Evolutionary conservation across 345 rosid genomes (phyloP).

Genomic region (Linum tenue): DNA sequence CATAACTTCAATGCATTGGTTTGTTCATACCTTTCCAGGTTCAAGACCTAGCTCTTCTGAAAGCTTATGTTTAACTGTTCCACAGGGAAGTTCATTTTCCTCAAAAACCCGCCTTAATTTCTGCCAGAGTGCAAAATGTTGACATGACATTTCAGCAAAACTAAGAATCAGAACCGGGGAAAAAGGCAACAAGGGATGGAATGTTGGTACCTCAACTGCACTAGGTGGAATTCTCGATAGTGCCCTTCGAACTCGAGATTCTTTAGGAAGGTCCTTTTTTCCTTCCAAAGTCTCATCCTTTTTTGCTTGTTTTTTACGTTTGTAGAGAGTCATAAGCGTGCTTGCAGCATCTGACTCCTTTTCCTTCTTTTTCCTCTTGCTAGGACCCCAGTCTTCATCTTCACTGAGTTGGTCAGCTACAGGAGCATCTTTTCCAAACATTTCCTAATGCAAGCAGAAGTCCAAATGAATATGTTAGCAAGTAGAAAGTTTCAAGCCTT

Average conservation of each 20-base stretch:
- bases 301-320: conserved; percentile 39
- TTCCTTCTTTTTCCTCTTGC: conserved; percentile 56
- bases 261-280: conserved; percentile 28
- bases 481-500: too few relatives aligned
- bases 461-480: neutral
- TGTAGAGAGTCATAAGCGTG: conserved; percentile 55
- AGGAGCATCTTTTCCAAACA: conserved; percentile 90
- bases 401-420: conserved; percentile 68
- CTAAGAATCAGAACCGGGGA: neutral
- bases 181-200: conserved; percentile 9
- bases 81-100: conserved; percentile 90
- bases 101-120: conserved; percentile 84
- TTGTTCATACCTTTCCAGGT: conserved; percentile 57
- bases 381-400: conserved; percentile 99
- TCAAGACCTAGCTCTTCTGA: conserved; percentile 76
- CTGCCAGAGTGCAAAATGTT: conserved; percentile 35
- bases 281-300: conserved; percentile 27
- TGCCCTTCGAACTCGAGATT: conserved; percentile 41
- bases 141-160: neutral
- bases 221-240: conserved; percentile 55
- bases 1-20: neutral
- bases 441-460: conserved; percentile 47
- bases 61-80: conserved; percentile 59
- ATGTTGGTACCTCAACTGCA: conserved; percentile 68
- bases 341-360: conserved; percentile 75